Conservation (phyloP, 306 rosid species). For the Sphenostylis stenocarpa region DNA sequence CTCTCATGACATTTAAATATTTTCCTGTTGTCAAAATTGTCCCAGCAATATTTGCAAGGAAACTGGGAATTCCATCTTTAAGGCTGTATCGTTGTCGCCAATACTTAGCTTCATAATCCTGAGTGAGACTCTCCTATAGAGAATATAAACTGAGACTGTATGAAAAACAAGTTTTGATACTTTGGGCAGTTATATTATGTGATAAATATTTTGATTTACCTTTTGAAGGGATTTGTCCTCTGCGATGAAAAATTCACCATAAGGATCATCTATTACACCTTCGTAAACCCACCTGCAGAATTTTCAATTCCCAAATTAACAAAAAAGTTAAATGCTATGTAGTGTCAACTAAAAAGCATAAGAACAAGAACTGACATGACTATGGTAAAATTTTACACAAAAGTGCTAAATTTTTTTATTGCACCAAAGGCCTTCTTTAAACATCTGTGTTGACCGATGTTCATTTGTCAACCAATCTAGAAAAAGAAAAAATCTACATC, state of each 20-base stretch:
- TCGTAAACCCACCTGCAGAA: slow-evolving; percentile 89
- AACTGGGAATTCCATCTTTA: slow-evolving; percentile 97
- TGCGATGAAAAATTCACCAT: slow-evolving; percentile 88
- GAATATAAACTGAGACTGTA: slow-evolving; percentile 34
- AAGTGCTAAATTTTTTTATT: not conserved
- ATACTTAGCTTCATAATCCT: slow-evolving; percentile 87
- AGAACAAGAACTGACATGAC: not conserved
- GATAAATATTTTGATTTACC: slow-evolving; percentile 48
- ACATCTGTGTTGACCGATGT: not conserved
- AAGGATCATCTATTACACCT: slow-evolving; percentile 97
- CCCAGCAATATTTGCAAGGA: slow-evolving; percentile 76
- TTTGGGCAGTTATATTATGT: slow-evolving; percentile 21
- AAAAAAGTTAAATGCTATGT: slow-evolving; percentile 30
- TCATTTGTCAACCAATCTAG: slow-evolving; percentile 13
- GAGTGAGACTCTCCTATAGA: slow-evolving; percentile 88
- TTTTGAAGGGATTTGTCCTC: slow-evolving; percentile 90
- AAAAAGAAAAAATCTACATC: not conserved
- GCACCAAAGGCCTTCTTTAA: slow-evolving; percentile 13
- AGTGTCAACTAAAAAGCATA: slow-evolving; percentile 10
- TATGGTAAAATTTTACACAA: not conserved
- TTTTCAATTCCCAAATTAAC: slow-evolving; percentile 35
- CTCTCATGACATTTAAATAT: slow-evolving; percentile 97
- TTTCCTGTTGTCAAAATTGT: slow-evolving; percentile 97
- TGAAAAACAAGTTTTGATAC: slow-evolving; percentile 28
- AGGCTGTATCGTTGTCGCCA: slow-evolving; percentile 96